phyloP scores from a whole-genome alignment of 805 yeast species.

The Blastobotrys muscicola region DNA sequence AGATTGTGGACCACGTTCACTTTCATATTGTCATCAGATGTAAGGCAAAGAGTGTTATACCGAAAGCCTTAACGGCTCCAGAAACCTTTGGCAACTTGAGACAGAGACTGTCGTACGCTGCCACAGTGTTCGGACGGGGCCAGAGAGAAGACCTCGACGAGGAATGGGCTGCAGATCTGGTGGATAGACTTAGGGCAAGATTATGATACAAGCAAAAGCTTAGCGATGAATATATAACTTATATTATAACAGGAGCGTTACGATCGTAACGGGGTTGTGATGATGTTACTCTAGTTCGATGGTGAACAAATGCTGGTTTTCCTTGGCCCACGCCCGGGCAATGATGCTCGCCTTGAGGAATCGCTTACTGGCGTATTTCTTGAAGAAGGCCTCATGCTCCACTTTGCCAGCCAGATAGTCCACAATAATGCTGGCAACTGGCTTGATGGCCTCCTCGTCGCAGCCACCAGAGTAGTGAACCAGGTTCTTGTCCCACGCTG shows the following conservation, averaged over 20 bases:
- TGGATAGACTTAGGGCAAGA: conserved; percentile 9
- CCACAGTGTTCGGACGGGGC: conserved; percentile 26
- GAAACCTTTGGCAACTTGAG: conserved; percentile 3
- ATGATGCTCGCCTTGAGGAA: conserved; percentile 54
- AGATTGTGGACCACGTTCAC: conserved; percentile 87
- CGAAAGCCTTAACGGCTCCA: background rate
- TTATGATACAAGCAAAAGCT: background rate
- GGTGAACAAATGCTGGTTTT: background rate
- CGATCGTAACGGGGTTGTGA: background rate
- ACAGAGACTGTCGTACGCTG: conserved; percentile 17
- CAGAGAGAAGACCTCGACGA: conserved; percentile 26
- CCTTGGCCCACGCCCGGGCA: conserved; percentile 29
- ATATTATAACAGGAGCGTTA: background rate
- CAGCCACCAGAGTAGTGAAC: conserved; percentile 91
- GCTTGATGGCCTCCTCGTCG: conserved; percentile 58
- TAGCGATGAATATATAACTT: background rate
- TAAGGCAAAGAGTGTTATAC: conserved; percentile 3
- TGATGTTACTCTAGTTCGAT: background rate
- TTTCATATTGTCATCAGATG: conserved; percentile 76
- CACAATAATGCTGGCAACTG: conserved; percentile 63
- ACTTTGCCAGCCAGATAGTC: conserved; percentile 70
- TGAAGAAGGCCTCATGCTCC: conserved; percentile 85
- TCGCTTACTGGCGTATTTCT: conserved; percentile 82
- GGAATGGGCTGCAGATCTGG: conserved; percentile 9
- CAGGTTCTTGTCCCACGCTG: conserved; percentile 75